Conservation (phyloP, 1,139 yeast species). For the Saccharomycopsis hybrid region DNA sequence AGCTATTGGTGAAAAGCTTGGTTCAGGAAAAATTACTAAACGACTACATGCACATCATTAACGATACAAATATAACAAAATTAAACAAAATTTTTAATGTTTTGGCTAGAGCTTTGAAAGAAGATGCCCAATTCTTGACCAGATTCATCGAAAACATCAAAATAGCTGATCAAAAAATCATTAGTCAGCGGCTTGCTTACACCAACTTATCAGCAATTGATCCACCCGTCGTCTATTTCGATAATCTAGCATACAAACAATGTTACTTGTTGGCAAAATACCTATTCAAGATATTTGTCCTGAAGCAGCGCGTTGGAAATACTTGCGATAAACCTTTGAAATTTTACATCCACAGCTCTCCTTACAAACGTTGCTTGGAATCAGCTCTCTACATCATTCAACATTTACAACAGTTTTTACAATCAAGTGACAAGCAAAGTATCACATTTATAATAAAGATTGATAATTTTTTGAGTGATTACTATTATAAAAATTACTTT, state of each 20-base stretch:
- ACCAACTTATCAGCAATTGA: conserved; percentile 1
- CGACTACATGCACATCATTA: conserved; percentile 10
- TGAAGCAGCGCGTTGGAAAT: neutral
- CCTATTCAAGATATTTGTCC: conserved; percentile 1
- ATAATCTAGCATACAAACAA: conserved; percentile 13
- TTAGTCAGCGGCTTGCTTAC: neutral
- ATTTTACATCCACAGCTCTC: conserved; percentile 12
- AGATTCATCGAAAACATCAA: neutral
- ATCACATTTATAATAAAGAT: conserved; percentile 4
- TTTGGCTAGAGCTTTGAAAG: neutral
- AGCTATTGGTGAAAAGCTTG: conserved; percentile 10
- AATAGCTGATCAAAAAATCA: too few relatives aligned
- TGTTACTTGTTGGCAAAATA: conserved; percentile 14
- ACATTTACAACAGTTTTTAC: neutral
- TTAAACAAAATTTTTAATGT: conserved; percentile 11
- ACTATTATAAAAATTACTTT: conserved; percentile 10
- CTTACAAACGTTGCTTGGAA: conserved; percentile 13
- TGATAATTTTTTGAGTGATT: conserved; percentile 15
- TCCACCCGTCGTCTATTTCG: conserved; percentile 2
- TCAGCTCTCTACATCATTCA: conserved; percentile 6
- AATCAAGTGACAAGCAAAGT: too few relatives aligned
- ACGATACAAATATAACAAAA: conserved; percentile 5
- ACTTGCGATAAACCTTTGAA: neutral
- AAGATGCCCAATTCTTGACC: neutral
- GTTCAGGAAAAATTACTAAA: conserved; percentile 8